Conservation (phyloP, 257 asterid species). For the Misopates orontium region DNA sequence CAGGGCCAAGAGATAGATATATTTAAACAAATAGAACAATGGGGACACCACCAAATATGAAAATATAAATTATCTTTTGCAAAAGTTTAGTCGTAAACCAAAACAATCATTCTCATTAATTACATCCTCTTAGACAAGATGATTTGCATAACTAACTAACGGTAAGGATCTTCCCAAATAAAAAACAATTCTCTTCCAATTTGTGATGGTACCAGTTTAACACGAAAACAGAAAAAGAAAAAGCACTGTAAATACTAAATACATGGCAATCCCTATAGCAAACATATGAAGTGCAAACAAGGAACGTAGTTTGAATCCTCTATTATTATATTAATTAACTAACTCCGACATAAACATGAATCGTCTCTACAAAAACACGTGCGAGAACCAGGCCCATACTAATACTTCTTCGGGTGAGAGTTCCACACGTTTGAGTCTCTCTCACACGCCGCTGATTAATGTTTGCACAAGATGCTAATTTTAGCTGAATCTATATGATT, state of each 20-base stretch:
- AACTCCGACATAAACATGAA: too few relatives aligned
- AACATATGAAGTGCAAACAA: too few relatives aligned
- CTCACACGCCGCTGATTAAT: constrained; percentile 4
- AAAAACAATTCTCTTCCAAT: constrained; percentile 2
- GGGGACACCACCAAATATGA: not conserved
- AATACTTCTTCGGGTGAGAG: constrained; percentile 50
- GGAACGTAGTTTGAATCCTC: too few relatives aligned
- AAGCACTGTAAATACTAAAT: not conserved
- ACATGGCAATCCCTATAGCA: not conserved
- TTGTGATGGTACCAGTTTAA: not conserved
- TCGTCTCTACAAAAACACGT: constrained; percentile 5
- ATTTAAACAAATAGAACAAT: not conserved
- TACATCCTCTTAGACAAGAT: constrained; percentile 3
- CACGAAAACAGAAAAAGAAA: not conserved
- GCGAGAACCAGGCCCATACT: constrained; percentile 52
- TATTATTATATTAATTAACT: too few relatives aligned
- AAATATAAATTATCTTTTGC: constrained; percentile 15
- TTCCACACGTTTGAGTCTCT: constrained; percentile 55
- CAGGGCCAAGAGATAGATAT: not conserved
- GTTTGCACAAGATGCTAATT: too few relatives aligned
- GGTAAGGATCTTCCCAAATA: not conserved
- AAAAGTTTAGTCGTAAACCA: constrained; percentile 21
- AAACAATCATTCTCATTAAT: constrained; percentile 19
- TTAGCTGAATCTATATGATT: too few relatives aligned
- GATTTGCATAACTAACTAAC: not conserved